A percentile compares a stretch with the other conserved stretches of the same genome.
Evolutionary conservation across 2,329 filamentous ascomycete genomes (phyloP).

Genomic region (Trichoderma atrobrunneum): DNA sequence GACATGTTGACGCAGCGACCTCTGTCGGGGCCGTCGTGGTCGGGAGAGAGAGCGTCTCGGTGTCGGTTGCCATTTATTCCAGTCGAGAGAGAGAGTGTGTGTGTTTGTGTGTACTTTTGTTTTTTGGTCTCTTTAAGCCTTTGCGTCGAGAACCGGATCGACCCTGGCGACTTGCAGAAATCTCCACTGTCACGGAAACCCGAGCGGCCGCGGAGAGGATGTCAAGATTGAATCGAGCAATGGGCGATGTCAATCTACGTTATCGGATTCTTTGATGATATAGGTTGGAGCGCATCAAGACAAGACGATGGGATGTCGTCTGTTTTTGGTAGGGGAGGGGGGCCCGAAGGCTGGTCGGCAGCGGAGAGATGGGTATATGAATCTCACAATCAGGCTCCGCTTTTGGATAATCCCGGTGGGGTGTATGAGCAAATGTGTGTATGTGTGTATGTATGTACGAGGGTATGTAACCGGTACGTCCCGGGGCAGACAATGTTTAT

Average conservation of each 20-base stretch:
- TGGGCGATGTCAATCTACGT: neutral
- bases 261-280: neutral
- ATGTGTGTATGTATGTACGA: neutral
- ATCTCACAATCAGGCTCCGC: conserved; percentile 18
- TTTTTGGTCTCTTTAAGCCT: neutral
- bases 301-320: conserved; percentile 12
- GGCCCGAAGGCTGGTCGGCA: conserved; percentile 3
- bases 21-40: conserved; percentile 34
- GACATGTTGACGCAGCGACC: conserved; percentile 29
- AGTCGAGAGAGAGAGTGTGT: neutral
- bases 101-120: neutral
- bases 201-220: neutral
- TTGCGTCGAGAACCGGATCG: neutral
- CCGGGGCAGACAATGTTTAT: neutral
- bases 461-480: conserved; percentile 10
- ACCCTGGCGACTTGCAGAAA: neutral
- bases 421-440: neutral
- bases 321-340: conserved; percentile 10
- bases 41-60: conserved; percentile 33
- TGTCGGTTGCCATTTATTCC: conserved; percentile 32
- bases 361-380: conserved; percentile 16
- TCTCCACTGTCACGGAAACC: neutral
- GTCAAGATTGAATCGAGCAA: neutral
- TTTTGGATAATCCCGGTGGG: conserved; percentile 16
- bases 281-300: neutral